phyloP scores from a whole-genome alignment of 2,329 filamentous ascomycete species.

The Cucurbitaria berberidis region DNA sequence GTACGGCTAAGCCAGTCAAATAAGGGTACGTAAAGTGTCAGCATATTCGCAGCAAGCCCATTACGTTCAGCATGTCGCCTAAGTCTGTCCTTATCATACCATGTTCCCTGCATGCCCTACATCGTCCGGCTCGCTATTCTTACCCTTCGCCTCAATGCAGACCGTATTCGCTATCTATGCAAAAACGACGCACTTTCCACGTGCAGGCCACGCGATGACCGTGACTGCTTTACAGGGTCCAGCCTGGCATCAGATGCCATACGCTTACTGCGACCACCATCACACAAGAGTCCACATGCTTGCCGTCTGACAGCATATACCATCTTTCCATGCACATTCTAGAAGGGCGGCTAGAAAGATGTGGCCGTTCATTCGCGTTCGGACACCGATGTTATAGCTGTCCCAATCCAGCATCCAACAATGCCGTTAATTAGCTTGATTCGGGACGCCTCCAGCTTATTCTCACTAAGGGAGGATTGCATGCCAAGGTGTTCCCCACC shows the following conservation, averaged over 20 bases:
- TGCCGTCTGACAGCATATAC: neutral
- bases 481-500: neutral
- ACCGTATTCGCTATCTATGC: neutral
- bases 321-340: neutral
- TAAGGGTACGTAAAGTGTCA: neutral
- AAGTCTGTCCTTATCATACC: no score
- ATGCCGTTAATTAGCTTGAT: neutral
- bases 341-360: neutral
- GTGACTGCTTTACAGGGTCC: neutral
- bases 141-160: neutral
- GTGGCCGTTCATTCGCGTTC: neutral
- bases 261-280: slow-evolving; percentile 1
- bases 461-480: neutral
- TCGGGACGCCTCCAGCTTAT: neutral
- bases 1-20: slow-evolving; percentile 21
- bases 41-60: neutral
- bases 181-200: neutral
- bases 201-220: slow-evolving; percentile 1
- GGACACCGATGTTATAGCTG: neutral
- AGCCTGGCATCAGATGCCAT: neutral
- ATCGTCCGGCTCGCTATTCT: no score
- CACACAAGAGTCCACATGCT: neutral
- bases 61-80: no score
- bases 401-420: neutral
- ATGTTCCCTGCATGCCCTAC: neutral